These are phyloP conservation scores for Dryas alaskensis DNA, from an alignment of 306 rosid species.

Conservation along the genomic window DNA sequence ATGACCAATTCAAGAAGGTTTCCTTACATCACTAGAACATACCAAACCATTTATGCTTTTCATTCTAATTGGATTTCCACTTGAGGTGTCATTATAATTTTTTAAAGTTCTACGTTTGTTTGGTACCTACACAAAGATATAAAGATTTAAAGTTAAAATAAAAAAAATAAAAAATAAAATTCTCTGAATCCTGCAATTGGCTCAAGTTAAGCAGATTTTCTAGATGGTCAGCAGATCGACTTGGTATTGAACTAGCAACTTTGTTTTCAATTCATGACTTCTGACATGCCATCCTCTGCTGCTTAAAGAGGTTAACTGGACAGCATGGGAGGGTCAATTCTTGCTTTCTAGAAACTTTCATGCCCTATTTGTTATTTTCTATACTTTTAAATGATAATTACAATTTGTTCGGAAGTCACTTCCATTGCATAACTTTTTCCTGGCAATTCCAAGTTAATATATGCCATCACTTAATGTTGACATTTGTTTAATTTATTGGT, in stretches of 20 bases:
- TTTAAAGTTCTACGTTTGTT: too few species aligned
- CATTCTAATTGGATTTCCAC: conserved; percentile 16
- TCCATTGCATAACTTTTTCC: background rate
- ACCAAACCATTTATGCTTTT: conserved; percentile 12
- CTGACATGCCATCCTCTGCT: background rate
- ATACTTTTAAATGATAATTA: background rate
- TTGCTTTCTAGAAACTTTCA: background rate
- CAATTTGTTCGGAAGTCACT: background rate
- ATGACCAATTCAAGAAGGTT: conserved; percentile 13
- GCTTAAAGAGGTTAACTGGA: background rate
- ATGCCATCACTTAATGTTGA: background rate
- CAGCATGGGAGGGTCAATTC: background rate
- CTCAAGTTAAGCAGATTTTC: background rate
- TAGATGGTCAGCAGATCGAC: background rate
- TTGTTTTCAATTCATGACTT: background rate
- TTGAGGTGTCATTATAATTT: conserved; percentile 12
- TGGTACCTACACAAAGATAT: background rate
- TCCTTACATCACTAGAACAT: conserved; percentile 1
- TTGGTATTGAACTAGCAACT: background rate
- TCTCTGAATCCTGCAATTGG: background rate
- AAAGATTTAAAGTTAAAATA: background rate
- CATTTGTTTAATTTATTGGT: too few species aligned
- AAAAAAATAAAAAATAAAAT: background rate
- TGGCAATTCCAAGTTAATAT: background rate
- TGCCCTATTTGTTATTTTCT: background rate